Conservation (phyloP, 164 flowering plant genomes). For the Warburgia ugandensis region DNA sequence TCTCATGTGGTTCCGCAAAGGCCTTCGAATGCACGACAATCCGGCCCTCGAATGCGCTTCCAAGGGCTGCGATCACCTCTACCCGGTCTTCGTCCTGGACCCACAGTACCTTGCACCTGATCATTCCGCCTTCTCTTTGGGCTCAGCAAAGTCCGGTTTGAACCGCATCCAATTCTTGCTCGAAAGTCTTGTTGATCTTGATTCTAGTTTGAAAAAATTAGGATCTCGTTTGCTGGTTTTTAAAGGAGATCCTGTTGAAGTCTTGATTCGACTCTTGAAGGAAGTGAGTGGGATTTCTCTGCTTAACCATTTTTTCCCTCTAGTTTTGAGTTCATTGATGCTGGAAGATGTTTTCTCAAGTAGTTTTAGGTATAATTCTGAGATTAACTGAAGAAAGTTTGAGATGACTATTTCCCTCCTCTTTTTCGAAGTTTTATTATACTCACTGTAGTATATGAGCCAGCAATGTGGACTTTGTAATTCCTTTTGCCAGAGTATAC, state of each 20-base stretch:
- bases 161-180: constrained; percentile 81
- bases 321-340: not conserved
- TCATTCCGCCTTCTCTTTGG: constrained; percentile 55
- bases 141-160: constrained; percentile 62
- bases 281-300: constrained; percentile 42
- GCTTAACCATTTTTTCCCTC: not conserved
- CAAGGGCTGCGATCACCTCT: constrained; percentile 31
- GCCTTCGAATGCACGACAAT: constrained; percentile 85
- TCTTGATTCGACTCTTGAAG: constrained; percentile 48
- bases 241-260: constrained; percentile 67
- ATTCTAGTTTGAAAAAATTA: constrained; percentile 49
- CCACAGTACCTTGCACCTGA: constrained; percentile 80
- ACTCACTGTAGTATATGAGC: no score
- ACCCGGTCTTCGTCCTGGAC: constrained; percentile 83
- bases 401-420: no score
- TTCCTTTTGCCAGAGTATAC: no score
- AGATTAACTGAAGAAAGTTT: no score
- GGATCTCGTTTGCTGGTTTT: constrained; percentile 73
- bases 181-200: constrained; percentile 77
- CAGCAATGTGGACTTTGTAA: no score
- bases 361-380: no score
- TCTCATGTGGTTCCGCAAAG: constrained; percentile 87
- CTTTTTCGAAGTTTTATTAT: no score
- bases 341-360: no score
- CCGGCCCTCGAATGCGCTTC: constrained; percentile 74